Evolutionary conservation across 2,329 filamentous ascomycete genomes (phyloP), one percentile per base, ranked within the genome.

Genomic region (Xylaria sp.): DNA sequence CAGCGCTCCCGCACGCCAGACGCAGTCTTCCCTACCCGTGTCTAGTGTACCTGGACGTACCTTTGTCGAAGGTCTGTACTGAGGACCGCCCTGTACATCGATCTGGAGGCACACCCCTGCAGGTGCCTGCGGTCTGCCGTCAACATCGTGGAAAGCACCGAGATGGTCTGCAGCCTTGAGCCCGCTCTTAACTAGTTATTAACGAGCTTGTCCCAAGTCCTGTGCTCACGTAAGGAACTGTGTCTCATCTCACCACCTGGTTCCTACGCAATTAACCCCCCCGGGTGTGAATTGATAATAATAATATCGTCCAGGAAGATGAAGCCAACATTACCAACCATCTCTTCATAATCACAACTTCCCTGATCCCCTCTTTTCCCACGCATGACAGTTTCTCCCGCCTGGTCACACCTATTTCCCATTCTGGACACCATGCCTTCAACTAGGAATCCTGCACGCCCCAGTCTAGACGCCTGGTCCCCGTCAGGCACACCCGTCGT

Each of bases 401-500:
- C 69, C 67, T 74, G 71, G 73, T 71, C 73, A 69, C 67, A 70
- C 71, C 73, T 72, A 70, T 64, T 70, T 67, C 72, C 71, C 67
- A 72, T 74, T 67, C 69, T 71, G 70, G 73, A 75, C 74, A 77
- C 75, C 76, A 78, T 81, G 78, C 74, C 79, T 74, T 74, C 72
- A 72, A 75, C 71, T 64, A 74, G 75, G 72, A 78, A 77, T 72
- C 74, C 73, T 72, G 71, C 74, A 72, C 70, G 74, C 73, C 68
- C 72, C 71, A 75, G 74, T 74, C 64, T 76, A 67, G 76, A 77
- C 30, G 69, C 72, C 55, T 75, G 72, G 71, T 72, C 76, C 64
- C 73, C 76, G 54, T 69, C 75, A 64, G 75, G 71, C 64, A 78
- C 81, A 72, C 76, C 78, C 73, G 76, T 77, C 75, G 84, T 85